phyloP scores from a whole-genome alignment of 257 asterid genomes.

The Fraxinus excelsior region DNA sequence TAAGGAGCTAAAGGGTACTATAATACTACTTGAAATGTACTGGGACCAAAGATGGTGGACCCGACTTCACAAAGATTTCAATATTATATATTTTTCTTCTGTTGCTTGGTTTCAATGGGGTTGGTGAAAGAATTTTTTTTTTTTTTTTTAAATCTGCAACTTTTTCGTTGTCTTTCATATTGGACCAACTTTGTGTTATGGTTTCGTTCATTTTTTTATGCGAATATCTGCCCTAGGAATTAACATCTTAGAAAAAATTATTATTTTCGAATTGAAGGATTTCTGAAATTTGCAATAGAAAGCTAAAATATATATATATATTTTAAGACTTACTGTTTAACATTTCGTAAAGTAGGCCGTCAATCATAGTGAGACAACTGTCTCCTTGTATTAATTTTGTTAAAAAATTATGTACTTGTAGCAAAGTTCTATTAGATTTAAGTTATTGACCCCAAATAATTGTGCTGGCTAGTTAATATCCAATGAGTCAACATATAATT shows the following conservation, averaged over 20 bases:
- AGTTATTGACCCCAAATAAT: too few species aligned
- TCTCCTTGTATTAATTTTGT: too few species aligned
- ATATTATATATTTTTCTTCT: slow-evolving; percentile 34
- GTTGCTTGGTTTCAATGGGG: slow-evolving; percentile 36
- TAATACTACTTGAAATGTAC: slow-evolving; percentile 16
- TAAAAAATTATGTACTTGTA: too few species aligned
- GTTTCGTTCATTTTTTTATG: too few species aligned
- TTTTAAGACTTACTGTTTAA: not conserved
- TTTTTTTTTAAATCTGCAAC: slow-evolving; percentile 33
- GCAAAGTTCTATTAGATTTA: too few species aligned
- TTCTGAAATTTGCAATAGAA: not conserved
- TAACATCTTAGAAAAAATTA: not conserved
- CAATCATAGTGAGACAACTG: too few species aligned
- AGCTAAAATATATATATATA: too few species aligned
- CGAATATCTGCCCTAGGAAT: not conserved
- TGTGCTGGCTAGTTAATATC: too few species aligned
- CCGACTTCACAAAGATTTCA: slow-evolving; percentile 37
- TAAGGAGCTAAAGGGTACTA: slow-evolving; percentile 36
- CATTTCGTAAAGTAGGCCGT: too few species aligned
- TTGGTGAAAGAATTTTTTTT: slow-evolving; percentile 47
- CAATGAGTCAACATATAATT: too few species aligned
- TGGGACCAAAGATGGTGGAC: slow-evolving; percentile 35
- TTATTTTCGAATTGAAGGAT: not conserved
- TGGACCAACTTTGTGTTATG: too few species aligned
- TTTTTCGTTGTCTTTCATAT: slow-evolving; percentile 12